Conservation (phyloP, 306 rosid genomes). For the Quercus parvula region DNA sequence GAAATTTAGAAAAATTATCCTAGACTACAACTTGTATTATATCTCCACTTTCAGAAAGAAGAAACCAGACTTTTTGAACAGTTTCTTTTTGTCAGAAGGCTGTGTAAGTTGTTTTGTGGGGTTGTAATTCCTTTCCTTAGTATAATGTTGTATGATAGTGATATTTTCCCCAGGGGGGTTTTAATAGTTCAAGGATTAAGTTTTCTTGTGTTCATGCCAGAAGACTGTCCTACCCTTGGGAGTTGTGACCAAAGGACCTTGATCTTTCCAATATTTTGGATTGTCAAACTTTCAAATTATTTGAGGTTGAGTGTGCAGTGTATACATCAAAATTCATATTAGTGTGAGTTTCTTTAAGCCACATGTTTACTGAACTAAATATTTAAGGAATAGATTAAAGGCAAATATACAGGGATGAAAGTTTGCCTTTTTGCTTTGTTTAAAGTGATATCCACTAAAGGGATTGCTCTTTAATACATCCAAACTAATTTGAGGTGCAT, state of each 20-base stretch:
- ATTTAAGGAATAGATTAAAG: neutral
- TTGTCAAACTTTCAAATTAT: neutral
- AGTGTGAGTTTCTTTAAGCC: neutral
- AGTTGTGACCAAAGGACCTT: neutral
- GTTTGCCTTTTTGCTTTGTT: neutral
- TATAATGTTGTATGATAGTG: neutral
- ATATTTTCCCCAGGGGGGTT: neutral
- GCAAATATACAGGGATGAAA: neutral
- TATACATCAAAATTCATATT: neutral
- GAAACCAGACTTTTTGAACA: slow-evolving; percentile 18
- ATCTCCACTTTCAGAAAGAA: slow-evolving; percentile 17
- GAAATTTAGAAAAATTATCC: slow-evolving; percentile 6
- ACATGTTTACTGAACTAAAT: neutral
- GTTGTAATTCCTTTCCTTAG: slow-evolving; percentile 8
- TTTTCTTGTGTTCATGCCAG: neutral
- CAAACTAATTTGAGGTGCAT: neutral
- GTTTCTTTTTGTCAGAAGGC: slow-evolving; percentile 12
- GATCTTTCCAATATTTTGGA: neutral
- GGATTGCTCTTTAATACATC: neutral
- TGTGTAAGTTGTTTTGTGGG: slow-evolving; percentile 16
- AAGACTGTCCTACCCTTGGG: slow-evolving; percentile 9
- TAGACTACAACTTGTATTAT: slow-evolving; percentile 4
- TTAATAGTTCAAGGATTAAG: neutral
- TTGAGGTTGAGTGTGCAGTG: neutral
- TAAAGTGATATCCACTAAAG: neutral